Conservation (phyloP, 768 basidiomycete genomes). For the Pholiota conissans region DNA sequence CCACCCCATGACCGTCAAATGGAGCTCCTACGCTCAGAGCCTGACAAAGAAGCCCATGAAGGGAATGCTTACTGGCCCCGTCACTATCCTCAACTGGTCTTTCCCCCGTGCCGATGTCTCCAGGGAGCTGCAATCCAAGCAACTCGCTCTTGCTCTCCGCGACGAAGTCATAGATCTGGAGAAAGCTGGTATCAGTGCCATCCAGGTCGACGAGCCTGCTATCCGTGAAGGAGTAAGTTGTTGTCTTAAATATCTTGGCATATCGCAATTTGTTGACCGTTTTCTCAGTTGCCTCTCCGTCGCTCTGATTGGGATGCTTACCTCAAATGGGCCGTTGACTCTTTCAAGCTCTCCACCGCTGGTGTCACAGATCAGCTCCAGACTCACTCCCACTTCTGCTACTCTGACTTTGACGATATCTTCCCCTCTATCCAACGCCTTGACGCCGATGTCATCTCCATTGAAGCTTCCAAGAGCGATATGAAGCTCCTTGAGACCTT, state of each 20-base stretch:
- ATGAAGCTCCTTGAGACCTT: constrained; percentile 97
- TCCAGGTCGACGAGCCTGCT: constrained; percentile 99
- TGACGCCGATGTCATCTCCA: constrained; percentile 98
- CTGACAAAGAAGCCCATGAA: constrained; percentile 95
- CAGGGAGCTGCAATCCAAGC: constrained; percentile 96
- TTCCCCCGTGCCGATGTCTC: constrained; percentile 99
- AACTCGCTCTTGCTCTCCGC: constrained; percentile 95
- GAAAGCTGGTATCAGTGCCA: constrained; percentile 94
- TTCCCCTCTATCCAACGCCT: constrained; percentile 96
- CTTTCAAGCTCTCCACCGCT: constrained; percentile 96
- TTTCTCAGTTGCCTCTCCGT: constrained; percentile 86
- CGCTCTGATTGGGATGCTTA: constrained; percentile 95
- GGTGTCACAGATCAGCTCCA: constrained; percentile 93
- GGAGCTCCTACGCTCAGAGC: constrained; percentile 97
- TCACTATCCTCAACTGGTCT: constrained; percentile 99
- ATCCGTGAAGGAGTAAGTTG: constrained; percentile 93
- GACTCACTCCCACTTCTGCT: constrained; percentile 99
- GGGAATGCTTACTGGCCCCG: constrained; percentile 98
- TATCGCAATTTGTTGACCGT: constrained; percentile 13
- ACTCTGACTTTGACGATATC: constrained; percentile 98
- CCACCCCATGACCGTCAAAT: constrained; percentile 91
- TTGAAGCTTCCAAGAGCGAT: constrained; percentile 98
- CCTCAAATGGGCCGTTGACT: constrained; percentile 98
- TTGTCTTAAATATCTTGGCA: background rate
- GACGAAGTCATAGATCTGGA: constrained; percentile 98